A percentile compares a stretch with the other conserved stretches of the same genome.
phyloP scores from a whole-genome alignment of 306 rosid species.

The Quercus rubra region DNA sequence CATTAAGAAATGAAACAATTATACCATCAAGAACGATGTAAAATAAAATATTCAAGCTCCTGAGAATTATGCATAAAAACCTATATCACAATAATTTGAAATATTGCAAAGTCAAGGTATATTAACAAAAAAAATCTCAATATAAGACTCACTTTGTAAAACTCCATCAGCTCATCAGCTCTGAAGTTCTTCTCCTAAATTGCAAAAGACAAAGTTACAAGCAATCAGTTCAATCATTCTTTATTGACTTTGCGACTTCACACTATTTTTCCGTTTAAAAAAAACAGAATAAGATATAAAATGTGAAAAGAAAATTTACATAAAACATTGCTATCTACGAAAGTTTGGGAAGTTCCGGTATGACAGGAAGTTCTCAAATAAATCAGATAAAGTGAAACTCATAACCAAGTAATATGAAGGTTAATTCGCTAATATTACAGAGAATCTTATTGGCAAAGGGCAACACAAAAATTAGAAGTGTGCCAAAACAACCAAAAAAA shows the following conservation, averaged over 20 bases:
- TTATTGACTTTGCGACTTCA: background rate
- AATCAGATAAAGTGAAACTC: background rate
- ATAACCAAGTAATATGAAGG: too few relatives aligned
- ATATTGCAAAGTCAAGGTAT: background rate
- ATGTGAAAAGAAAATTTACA: background rate
- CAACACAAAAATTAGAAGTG: background rate
- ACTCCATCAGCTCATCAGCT: constrained; percentile 90
- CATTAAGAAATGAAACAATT: constrained; percentile 18
- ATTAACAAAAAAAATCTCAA: constrained; percentile 1
- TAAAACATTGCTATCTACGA: background rate
- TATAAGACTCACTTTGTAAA: constrained; percentile 73
- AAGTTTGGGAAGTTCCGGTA: background rate
- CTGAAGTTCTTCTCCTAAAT: constrained; percentile 67
- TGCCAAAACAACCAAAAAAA: background rate
- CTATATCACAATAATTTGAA: background rate
- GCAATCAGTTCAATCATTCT: background rate
- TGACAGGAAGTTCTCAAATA: background rate
- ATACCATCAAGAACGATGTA: constrained; percentile 2
- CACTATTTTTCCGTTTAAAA: background rate
- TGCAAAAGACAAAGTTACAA: background rate
- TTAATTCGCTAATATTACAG: background rate
- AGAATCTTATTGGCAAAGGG: background rate
- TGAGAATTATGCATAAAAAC: background rate
- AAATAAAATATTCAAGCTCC: background rate
- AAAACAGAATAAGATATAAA: background rate